Evolutionary conservation across 352 stramenopile genomes (phyloP).

Genomic region (Globisporangium irregulare): DNA sequence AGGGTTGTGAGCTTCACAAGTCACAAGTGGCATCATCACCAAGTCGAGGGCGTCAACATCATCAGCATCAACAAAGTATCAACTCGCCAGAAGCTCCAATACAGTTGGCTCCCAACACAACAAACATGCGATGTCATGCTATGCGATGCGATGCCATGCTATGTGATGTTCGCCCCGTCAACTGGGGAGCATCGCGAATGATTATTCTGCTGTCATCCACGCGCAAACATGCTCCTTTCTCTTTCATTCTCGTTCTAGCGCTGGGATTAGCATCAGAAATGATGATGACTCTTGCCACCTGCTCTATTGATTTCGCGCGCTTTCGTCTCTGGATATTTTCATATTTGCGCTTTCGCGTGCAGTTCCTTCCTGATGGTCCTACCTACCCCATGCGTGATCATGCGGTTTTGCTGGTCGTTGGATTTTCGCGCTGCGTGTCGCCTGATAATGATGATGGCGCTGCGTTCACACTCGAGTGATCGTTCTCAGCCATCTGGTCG

Average conservation of each 20-base stretch:
- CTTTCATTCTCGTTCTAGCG: not conserved
- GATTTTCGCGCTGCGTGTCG: conserved; percentile 9
- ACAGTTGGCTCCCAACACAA: not conserved
- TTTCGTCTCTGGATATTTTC: not conserved
- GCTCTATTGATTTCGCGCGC: not conserved
- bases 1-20: not conserved
- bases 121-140: not conserved
- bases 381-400: not conserved
- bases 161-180: not conserved
- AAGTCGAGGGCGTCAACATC: not conserved
- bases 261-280: not conserved
- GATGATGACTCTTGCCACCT: not conserved
- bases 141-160: not conserved
- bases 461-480: not conserved
- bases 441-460: not conserved
- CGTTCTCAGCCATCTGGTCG: not conserved
- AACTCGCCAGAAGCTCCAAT: not conserved
- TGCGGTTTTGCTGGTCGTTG: conserved; percentile 1
- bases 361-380: not conserved
- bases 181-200: not conserved
- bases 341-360: not conserved
- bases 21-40: conserved; percentile 1
- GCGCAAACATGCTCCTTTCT: not conserved
- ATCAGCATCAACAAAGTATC: not conserved
- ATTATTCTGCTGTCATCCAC: not conserved